Conservation (phyloP, 495 filamentous ascomycete species). For the Haplographium delicatum region DNA sequence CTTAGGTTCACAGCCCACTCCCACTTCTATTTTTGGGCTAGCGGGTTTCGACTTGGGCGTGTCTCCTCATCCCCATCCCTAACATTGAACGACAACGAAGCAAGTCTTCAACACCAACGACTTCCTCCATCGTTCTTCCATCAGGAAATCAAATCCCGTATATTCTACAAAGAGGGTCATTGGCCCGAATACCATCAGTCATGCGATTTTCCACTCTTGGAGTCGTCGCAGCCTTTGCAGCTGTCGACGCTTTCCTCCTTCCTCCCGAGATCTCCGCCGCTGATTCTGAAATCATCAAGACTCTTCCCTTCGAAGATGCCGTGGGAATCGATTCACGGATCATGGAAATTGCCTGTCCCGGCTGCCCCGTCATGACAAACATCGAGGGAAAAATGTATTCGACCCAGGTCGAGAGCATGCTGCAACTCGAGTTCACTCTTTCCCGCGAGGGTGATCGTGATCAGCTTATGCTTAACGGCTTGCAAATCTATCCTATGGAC, state of each 20-base stretch:
- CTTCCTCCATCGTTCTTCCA: conserved; percentile 2
- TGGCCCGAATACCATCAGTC: neutral
- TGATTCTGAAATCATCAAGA: conserved; percentile 18
- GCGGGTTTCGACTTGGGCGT: neutral
- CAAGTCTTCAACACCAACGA: conserved; percentile 10
- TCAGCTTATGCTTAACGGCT: conserved; percentile 18
- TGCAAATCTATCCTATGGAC: conserved; percentile 23
- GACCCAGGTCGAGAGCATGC: conserved; percentile 14
- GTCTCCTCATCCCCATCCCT: neutral
- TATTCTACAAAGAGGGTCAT: neutral
- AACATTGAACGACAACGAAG: conserved; percentile 5
- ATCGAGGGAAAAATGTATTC: conserved; percentile 11
- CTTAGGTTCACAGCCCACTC: neutral
- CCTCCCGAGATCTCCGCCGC: conserved; percentile 18
- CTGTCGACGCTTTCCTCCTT: conserved; percentile 18
- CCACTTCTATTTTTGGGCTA: neutral
- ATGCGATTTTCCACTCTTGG: conserved; percentile 21
- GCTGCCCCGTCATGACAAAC: conserved; percentile 20
- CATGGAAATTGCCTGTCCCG: conserved; percentile 19
- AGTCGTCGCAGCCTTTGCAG: conserved; percentile 10
- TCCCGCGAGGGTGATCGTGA: conserved; percentile 13
- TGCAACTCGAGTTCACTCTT: conserved; percentile 22
- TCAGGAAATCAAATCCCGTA: neutral
- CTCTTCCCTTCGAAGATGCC: conserved; percentile 20
- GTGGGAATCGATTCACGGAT: conserved; percentile 4